Evolutionary conservation across 768 basidiomycete genomes (phyloP).

Genomic region (Sporobolomyces phaffii): DNA sequence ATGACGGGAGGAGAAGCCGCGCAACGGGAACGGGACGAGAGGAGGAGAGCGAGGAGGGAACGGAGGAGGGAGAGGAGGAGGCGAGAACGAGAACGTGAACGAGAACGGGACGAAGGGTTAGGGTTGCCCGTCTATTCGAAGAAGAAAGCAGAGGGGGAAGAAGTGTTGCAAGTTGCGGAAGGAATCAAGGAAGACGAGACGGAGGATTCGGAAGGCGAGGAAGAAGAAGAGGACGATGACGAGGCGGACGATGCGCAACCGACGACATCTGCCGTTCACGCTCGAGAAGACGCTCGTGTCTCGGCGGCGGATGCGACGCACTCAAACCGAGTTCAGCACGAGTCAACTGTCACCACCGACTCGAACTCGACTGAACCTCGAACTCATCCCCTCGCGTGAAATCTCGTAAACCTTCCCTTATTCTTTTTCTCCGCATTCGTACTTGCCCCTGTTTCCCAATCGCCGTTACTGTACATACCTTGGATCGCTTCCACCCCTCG

Average conservation of each 20-base stretch:
- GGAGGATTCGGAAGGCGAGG: neutral
- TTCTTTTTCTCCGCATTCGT: neutral
- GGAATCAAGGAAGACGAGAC: slow-evolving; percentile 15
- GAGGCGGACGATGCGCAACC: neutral
- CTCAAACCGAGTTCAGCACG: too few relatives aligned
- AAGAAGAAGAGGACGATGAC: slow-evolving; percentile 4
- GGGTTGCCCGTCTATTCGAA: slow-evolving; percentile 26
- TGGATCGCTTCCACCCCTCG: too few relatives aligned
- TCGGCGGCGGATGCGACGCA: too few relatives aligned
- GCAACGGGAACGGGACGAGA: slow-evolving; percentile 7
- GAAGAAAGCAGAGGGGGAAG: slow-evolving; percentile 22
- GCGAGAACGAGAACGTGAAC: slow-evolving; percentile 16
- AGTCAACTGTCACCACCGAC: too few relatives aligned
- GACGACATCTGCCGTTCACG: neutral
- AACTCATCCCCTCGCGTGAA: too few relatives aligned
- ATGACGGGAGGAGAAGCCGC: too few relatives aligned
- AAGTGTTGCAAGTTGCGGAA: slow-evolving; percentile 17
- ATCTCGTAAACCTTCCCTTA: neutral
- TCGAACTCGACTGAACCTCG: too few relatives aligned
- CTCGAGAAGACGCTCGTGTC: neutral
- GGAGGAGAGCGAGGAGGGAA: slow-evolving; percentile 1
- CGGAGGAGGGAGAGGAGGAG: slow-evolving; percentile 6
- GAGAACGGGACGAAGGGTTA: slow-evolving; percentile 15
- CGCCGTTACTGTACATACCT: too few relatives aligned
- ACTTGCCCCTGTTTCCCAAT: too few relatives aligned